These are phyloP conservation scores for Dactylellina parvicollis DNA, from an alignment of 2,329 filamentous ascomycete species.

Conservation along the genomic window DNA sequence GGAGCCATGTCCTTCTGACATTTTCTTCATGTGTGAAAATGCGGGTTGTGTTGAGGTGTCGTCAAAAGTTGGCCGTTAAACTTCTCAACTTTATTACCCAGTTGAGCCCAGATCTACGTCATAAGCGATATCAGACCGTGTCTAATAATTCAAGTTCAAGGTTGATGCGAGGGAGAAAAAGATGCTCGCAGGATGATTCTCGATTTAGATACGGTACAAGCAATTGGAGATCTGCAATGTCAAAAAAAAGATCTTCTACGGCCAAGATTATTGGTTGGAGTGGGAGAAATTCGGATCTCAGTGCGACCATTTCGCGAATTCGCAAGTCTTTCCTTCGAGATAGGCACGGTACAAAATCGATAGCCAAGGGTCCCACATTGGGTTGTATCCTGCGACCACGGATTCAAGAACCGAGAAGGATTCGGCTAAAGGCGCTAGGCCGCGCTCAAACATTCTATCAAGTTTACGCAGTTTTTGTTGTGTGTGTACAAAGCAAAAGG, in stretches of 20 bases:
- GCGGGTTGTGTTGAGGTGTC: slow-evolving; percentile 37
- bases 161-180: background rate
- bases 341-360: too few species aligned
- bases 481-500: background rate
- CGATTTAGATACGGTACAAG: background rate
- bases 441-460: background rate
- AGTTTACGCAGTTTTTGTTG: background rate
- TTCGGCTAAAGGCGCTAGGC: slow-evolving; percentile 3
- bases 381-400: background rate
- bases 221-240: slow-evolving; percentile 1
- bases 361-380: background rate
- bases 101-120: slow-evolving; percentile 9
- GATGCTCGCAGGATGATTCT: background rate
- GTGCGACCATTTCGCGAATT: too few species aligned
- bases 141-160: background rate
- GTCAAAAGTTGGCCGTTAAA: slow-evolving; percentile 1
- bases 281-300: background rate
- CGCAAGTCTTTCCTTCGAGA: too few species aligned
- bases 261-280: background rate
- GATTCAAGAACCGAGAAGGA: slow-evolving; percentile 7
- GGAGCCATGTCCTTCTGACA: background rate
- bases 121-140: slow-evolving; percentile 2
- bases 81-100: slow-evolving; percentile 21
- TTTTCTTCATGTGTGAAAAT: background rate
- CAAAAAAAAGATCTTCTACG: background rate